Base-by-base conservation (phyloP, 345 rosid genomes). In the Pistacia atlantica region DNA sequence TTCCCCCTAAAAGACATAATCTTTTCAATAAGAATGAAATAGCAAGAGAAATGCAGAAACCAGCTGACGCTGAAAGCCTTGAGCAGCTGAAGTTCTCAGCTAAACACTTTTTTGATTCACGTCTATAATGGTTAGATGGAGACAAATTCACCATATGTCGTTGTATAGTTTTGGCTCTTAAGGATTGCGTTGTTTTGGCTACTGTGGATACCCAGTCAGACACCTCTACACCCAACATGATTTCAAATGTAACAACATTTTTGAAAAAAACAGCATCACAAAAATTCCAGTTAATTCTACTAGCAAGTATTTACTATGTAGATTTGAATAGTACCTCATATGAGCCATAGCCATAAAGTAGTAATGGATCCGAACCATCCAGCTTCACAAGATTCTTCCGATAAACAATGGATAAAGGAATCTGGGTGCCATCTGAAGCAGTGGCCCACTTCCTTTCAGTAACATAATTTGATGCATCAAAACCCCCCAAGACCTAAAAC, bases 301-400 rank as follows among this genome's bases (percentile, higher is more conserved):
- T 56, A 25, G 17, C 33, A 59, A 22, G 35, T 31, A 22, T 25
- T 22, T 16, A 14, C 11, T 0, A 8, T 25, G 5, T 14, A 59
- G 48, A 42, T 68, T 77, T 69, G 71, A 35, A 81, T 42, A 61
- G 79, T 89, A 95, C 99, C 99, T 91, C 98, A 78, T 95, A 95
- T 48, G 99, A 93, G 80, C 99, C 99, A 83, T 95, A 95, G 58
- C 98, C 99, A 76, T 93, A 87, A 37, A 95, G 98, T 79, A 90
- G 80, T 42, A 90, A 65, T 0, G 94, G 94, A 83, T 95, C 91
- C 75, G 97, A 88, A 17, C 95, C 97, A 84, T 95, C 95, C 28
- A 93, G 88, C 79, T 90, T 93, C 82, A 92, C 98, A 78, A 87
- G 83, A 46, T 87, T 80, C 82, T 88, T 93, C 80, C 72, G 86